phyloP scores from a whole-genome alignment of 257 asterid genomes.

The Penstemon eatonii region DNA sequence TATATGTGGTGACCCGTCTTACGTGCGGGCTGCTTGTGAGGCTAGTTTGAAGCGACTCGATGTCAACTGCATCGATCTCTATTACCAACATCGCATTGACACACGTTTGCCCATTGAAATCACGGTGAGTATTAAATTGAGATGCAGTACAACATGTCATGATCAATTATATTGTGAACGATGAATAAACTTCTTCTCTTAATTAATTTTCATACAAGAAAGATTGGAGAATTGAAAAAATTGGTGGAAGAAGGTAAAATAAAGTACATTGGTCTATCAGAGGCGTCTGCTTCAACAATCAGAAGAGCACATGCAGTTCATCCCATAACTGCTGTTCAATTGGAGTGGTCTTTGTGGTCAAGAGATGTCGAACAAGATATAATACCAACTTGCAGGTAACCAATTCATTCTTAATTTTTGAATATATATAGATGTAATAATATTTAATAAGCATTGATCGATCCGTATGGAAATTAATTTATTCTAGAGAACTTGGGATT shows the following conservation, averaged over 20 bases:
- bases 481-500: conserved; percentile 45
- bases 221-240: conserved; percentile 52
- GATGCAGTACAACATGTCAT: not conserved
- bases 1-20: conserved; percentile 42
- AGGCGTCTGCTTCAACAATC: conserved; percentile 48
- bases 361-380: conserved; percentile 49
- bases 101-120: conserved; percentile 44
- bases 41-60: conserved; percentile 48
- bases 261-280: conserved; percentile 47
- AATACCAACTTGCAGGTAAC: conserved; percentile 52
- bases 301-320: conserved; percentile 56
- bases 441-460: not conserved
- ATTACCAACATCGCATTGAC: conserved; percentile 45
- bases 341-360: conserved; percentile 53
- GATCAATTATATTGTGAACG: not conserved
- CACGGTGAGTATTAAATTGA: conserved; percentile 32
- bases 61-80: conserved; percentile 47
- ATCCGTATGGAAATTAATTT: not conserved
- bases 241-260: conserved; percentile 55
- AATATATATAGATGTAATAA: not conserved
- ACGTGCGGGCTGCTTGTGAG: conserved; percentile 42
- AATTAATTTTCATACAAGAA: not conserved
- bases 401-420: not conserved
- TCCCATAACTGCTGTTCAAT: conserved; percentile 48
- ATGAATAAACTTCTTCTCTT: not conserved